A percentile compares a stretch with the other conserved stretches of the same genome.
Conservation (phyloP, 352 stramenopile species). For the Phytopythium boreale region DNA sequence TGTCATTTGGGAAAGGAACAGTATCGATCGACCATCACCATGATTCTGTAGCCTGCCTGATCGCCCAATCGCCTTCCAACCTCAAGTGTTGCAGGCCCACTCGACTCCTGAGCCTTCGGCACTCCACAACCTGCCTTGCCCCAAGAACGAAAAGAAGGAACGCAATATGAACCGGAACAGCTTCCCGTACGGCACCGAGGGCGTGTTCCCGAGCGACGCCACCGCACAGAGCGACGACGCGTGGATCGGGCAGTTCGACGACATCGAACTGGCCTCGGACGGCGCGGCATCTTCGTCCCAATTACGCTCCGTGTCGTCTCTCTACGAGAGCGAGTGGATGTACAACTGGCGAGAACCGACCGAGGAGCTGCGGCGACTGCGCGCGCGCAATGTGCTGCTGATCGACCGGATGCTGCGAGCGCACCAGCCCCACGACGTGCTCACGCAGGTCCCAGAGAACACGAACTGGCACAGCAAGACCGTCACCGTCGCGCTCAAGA, state of each 20-base stretch:
- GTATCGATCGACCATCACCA: background rate
- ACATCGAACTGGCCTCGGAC: background rate
- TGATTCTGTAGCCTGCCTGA: background rate
- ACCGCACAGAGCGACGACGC: background rate
- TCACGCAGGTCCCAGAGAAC: constrained; percentile 61
- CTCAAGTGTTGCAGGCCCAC: background rate
- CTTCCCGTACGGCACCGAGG: background rate
- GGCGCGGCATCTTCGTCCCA: background rate
- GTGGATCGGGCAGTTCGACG: constrained; percentile 7
- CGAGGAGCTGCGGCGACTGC: constrained; percentile 34
- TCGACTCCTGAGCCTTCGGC: background rate
- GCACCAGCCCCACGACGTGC: constrained; percentile 53
- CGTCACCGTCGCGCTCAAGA: constrained; percentile 52
- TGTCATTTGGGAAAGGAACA: background rate
- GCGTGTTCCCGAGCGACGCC: background rate
- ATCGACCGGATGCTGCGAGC: constrained; percentile 58
- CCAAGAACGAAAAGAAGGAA: background rate
- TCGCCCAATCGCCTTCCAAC: background rate
- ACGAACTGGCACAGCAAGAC: constrained; percentile 62
- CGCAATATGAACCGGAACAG: background rate
- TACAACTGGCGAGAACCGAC: constrained; percentile 23
- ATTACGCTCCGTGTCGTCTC: background rate
- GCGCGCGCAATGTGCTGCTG: constrained; percentile 37
- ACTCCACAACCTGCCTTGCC: background rate
- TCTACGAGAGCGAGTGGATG: constrained; percentile 1